Conservation (phyloP, 1,284 basidiomycete species). For the Vanrija pseudolonga region DNA sequence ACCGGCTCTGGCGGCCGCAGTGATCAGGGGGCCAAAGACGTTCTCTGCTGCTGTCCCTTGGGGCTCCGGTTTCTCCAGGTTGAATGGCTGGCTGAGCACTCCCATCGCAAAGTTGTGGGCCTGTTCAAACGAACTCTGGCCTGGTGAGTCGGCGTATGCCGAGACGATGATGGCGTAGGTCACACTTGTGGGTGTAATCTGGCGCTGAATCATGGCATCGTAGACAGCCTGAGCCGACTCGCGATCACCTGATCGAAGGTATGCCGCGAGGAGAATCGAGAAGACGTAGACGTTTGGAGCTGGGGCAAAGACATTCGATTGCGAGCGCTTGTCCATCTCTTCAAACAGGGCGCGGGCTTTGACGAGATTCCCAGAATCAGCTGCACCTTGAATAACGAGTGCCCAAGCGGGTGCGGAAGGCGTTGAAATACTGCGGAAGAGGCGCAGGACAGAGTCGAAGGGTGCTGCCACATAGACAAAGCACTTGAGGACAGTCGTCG, state of each 20-base stretch:
- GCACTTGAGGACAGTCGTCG: slow-evolving; percentile 79
- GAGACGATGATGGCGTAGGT: slow-evolving; percentile 70
- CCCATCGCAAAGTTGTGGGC: slow-evolving; percentile 40
- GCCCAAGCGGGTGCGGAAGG: slow-evolving; percentile 70
- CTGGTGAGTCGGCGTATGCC: slow-evolving; percentile 43
- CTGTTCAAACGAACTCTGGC: slow-evolving; percentile 27
- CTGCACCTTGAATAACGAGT: slow-evolving; percentile 76
- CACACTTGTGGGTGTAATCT: slow-evolving; percentile 65
- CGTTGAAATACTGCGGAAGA: slow-evolving; percentile 59
- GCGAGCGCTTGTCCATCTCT: slow-evolving; percentile 57
- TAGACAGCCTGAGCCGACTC: slow-evolving; percentile 64
- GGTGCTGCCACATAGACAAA: slow-evolving; percentile 78
- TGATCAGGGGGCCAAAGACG: slow-evolving; percentile 37
- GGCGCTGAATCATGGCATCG: slow-evolving; percentile 66
- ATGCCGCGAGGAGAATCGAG: slow-evolving; percentile 81
- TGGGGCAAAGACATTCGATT: slow-evolving; percentile 32
- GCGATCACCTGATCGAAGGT: slow-evolving; percentile 61
- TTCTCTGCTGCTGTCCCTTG: slow-evolving; percentile 29
- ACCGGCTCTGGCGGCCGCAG: slow-evolving; percentile 24
- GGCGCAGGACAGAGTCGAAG: slow-evolving; percentile 60
- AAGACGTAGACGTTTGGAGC: slow-evolving; percentile 58
- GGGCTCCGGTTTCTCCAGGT: slow-evolving; percentile 14
- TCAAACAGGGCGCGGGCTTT: slow-evolving; percentile 65
- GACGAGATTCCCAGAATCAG: slow-evolving; percentile 66
- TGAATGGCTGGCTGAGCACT: slow-evolving; percentile 18